Evolutionary conservation across 257 asterid genomes (phyloP).

Genomic region (Gardenia jasminoides): DNA sequence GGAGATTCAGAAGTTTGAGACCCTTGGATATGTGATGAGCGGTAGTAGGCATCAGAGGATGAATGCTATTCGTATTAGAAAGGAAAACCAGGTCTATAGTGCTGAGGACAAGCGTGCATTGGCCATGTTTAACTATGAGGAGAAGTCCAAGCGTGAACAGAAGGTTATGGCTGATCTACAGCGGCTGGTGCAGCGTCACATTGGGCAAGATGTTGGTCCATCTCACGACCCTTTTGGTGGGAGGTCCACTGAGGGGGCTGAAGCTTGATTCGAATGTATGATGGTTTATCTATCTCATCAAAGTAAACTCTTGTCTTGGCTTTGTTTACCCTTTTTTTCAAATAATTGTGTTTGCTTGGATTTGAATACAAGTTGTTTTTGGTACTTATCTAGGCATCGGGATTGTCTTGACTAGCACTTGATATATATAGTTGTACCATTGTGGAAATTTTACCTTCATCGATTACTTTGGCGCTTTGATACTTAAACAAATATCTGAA

Average conservation of each 20-base stretch:
- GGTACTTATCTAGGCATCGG: neutral
- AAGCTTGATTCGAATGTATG: conserved; percentile 41
- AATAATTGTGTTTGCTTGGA: neutral
- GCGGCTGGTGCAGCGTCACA: conserved; percentile 93
- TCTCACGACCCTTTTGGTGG: conserved; percentile 88
- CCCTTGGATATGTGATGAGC: conserved; percentile 97
- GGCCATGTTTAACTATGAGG: conserved; percentile 98
- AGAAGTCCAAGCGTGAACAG: conserved; percentile 95
- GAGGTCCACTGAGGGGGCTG: conserved; percentile 54
- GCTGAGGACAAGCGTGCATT: conserved; percentile 96
- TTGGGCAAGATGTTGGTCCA: conserved; percentile 82
- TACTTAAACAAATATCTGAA: neutral
- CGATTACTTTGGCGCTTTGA: too few relatives aligned
- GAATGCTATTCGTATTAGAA: conserved; percentile 99
- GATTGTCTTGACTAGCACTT: too few relatives aligned
- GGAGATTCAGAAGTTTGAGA: conserved; percentile 83
- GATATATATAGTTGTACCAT: neutral
- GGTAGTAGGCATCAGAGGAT: conserved; percentile 99
- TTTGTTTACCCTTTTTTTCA: neutral
- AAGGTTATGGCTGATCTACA: conserved; percentile 99
- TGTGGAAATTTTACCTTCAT: neutral
- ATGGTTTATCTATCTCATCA: neutral
- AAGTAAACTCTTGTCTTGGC: neutral
- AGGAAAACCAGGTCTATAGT: conserved; percentile 97
- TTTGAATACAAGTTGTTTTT: too few relatives aligned